Base-by-base conservation (phyloP, 257 asterid species). In the Prunella vulgaris region DNA sequence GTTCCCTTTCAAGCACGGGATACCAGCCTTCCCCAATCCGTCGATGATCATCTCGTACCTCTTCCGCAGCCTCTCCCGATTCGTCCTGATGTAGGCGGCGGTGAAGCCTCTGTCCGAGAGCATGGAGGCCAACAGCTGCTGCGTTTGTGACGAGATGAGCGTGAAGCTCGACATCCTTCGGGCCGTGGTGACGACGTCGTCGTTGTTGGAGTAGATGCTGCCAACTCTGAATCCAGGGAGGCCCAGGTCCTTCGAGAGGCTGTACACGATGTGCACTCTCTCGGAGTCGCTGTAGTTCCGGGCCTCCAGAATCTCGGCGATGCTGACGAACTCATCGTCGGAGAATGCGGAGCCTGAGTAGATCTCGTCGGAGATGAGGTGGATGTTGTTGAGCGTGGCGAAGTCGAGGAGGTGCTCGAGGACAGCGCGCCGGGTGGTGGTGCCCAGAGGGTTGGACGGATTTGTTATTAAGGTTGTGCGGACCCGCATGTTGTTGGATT, bases 141-240 rank as follows among this genome's bases (percentile, higher is more conserved):
- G 89, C 12, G 89, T 84, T 60, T 84, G 89, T 0, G 89, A 84
- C 0, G 86, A 81, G 30, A 84, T 81, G 24, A 84, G 54, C 0
- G 89, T 84, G 74, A 84, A 84, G 71, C 89, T 84, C 69, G 89
- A 84, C 89, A 84, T 84, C 32, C 89, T 46, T 59, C 89, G 44
- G 0, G 89, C 89, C 0, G 89, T 81, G 32, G 80, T 77, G 22
- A 84, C 86, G 0, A 84, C 89, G 5, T 67, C 62, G 46, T 84
- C 82, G 18, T 84, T 84, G 80, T 81, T 81, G 0, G 89, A 84
- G 6, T 84, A 84, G 15, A 84, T 79, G 0, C 83, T 81, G 51
- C 89, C 89, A 5, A 84, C 86, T 49, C 89, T 38, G 21, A 84
- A 84, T 0, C 89, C 89, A 0, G 86, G 89, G 1, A 84, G 86